A percentile compares a stretch with the other conserved stretches of the same genome.
Conservation (phyloP, 495 filamentous ascomycete species). For the Pyronema omphalodes region DNA sequence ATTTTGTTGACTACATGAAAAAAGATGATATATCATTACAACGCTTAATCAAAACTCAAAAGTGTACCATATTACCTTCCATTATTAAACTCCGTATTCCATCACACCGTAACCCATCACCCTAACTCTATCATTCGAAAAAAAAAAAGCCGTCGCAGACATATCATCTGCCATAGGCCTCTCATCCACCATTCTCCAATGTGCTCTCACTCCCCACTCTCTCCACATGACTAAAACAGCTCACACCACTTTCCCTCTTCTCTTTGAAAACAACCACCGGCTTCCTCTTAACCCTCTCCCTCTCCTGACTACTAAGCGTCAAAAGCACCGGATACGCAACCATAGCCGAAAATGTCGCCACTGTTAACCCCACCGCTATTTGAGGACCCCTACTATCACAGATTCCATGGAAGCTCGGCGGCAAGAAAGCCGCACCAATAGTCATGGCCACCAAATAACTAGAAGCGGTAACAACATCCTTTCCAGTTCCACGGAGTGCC, state of each 20-base stretch:
- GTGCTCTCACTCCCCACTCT: no score
- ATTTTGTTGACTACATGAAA: no score
- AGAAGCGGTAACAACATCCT: conserved; percentile 40
- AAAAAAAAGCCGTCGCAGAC: no score
- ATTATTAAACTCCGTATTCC: no score
- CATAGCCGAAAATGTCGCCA: conserved; percentile 40
- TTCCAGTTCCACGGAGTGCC: conserved; percentile 40
- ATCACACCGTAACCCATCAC: no score
- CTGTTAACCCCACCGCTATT: conserved; percentile 38
- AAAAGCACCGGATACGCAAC: conserved; percentile 43
- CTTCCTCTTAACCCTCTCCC: conserved; percentile 36
- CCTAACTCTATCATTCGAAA: no score
- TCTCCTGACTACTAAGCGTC: conserved; percentile 36
- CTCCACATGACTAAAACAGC: neutral
- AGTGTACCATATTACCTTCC: no score
- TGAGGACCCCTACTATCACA: conserved; percentile 23
- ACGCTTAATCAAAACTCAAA: no score
- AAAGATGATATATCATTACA: no score
- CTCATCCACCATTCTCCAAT: no score
- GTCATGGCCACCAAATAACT: conserved; percentile 37
- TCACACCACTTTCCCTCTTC: neutral
- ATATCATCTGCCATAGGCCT: no score
- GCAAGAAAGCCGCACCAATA: conserved; percentile 38
- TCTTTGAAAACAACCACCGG: conserved; percentile 23
- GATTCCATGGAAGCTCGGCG: conserved; percentile 35